phyloP scores from a whole-genome alignment of 441 rosid genomes.

The Gossypium schwendimanii region DNA sequence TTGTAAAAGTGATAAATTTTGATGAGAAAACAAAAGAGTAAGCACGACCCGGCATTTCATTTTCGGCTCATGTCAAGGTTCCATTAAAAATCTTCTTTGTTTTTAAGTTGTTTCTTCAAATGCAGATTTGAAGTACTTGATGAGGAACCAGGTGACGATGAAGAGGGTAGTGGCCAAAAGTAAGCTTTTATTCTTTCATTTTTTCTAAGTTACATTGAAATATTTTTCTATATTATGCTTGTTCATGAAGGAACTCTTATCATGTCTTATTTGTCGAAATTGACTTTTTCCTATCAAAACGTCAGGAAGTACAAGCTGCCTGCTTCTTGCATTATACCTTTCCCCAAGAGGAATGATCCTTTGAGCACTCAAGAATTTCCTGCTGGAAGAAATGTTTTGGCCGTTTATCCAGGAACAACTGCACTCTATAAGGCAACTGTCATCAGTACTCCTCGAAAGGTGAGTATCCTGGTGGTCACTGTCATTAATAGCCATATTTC shows the following conservation, averaged over 20 bases:
- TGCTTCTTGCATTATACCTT: conserved; percentile 67
- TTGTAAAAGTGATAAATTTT: conserved; percentile 87
- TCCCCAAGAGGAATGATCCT: conserved; percentile 71
- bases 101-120: neutral
- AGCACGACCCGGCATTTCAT: conserved; percentile 20
- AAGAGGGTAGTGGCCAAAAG: conserved; percentile 76
- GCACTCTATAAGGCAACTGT: conserved; percentile 94
- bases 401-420: conserved; percentile 98
- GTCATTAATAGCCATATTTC: neutral
- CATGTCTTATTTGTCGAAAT: neutral
- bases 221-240: neutral
- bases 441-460: conserved; percentile 65
- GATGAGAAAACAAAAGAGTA: conserved; percentile 91
- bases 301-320: conserved; percentile 82
- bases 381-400: conserved; percentile 70
- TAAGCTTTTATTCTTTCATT: conserved; percentile 18
- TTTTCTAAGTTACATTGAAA: neutral
- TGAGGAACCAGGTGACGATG: conserved; percentile 95
- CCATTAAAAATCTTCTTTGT: neutral
- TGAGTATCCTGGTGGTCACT: conserved; percentile 13
- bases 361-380: conserved; percentile 53
- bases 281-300: conserved; percentile 9
- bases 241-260: neutral
- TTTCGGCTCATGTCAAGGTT: neutral
- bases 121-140: conserved; percentile 87